Base-by-base conservation (phyloP, 2,329 filamentous ascomycete species). In the Sclerotinia spermophila region DNA sequence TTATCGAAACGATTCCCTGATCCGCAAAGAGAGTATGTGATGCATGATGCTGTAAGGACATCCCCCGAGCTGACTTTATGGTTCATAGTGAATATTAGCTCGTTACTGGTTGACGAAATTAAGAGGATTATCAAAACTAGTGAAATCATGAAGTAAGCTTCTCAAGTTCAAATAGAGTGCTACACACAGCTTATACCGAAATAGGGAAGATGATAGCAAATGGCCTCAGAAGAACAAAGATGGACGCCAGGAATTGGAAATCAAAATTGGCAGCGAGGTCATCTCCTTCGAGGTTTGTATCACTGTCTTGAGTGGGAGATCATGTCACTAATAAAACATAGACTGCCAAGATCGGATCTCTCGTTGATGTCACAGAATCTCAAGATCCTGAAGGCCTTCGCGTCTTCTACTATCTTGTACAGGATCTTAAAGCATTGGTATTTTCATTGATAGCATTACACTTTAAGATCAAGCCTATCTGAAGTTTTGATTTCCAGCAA, bases 191-290 rank as follows among this genome's bases (percentile, higher is more conserved):
- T 81, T 71, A 82, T 71, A 58, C 8, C 27, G 5, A 27, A 51
- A 73, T 76, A 97, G 93, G 84, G 96, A 99, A 89, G 96, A 99
- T 79, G 96, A 99, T 81, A 92, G 90, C 38, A 97, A 97, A 81
- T 99, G 96, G 96, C 96, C 96, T 0, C 93, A 96, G 81, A 99
- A 98, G 87, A 99, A 99, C 84, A 98, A 98, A 83, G 96, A 99
- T 78, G 96, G 96, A 48, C 89, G 95, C 74, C 96, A 99, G 81
- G 96, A 99, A 83, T 86, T 99, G 62, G 96, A 99, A 82, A 97
- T 99, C 71, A 88, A 94, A 64, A 81, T 99, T 70, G 96, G 95
- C 56, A 96, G 92, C 78, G 96, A 99, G 74, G 95, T 98, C 81
- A 98, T 99, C 76, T 96, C 94, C 1, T 99, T 99, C 76, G 96